Percentiles rank a stretch among this genome's conserved stretches.
Conservation (phyloP, 2,329 filamentous ascomycete genomes). For the Penicillium sp. region DNA sequence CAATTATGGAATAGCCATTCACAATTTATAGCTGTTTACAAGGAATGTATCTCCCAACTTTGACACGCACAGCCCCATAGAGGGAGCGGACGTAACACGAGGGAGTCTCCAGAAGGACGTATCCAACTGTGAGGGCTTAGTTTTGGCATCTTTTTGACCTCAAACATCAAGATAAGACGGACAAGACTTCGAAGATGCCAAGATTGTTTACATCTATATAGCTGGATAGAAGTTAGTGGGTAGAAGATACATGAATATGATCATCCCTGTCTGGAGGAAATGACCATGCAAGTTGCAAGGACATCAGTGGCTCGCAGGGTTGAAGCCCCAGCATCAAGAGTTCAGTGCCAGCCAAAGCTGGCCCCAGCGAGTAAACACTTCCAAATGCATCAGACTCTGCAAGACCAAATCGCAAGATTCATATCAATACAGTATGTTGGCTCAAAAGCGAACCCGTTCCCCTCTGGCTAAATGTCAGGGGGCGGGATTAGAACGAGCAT, state of each 20-base stretch:
- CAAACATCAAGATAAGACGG: slow-evolving; percentile 41
- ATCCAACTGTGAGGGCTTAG: slow-evolving; percentile 29
- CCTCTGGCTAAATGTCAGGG: slow-evolving; percentile 30
- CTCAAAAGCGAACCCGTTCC: slow-evolving; percentile 47
- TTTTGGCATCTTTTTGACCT: slow-evolving; percentile 48
- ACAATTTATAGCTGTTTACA: neutral
- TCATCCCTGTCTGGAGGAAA: slow-evolving; percentile 2
- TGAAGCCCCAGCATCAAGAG: slow-evolving; percentile 1
- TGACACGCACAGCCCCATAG: slow-evolving; percentile 43
- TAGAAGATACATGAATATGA: neutral
- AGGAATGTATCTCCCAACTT: slow-evolving; percentile 45
- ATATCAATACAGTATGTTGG: slow-evolving; percentile 30
- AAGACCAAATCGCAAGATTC: neutral
- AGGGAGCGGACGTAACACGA: slow-evolving; percentile 44
- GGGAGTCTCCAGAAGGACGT: slow-evolving; percentile 33
- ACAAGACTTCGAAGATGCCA: slow-evolving; percentile 48
- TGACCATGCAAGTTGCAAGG: neutral
- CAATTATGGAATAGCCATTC: neutral
- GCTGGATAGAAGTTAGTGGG: neutral
- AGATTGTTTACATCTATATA: slow-evolving; percentile 4
- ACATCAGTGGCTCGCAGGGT: neutral
- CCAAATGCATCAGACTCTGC: neutral
- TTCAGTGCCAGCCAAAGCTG: neutral
- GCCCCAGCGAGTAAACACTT: neutral
- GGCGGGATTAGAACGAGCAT: slow-evolving; percentile 46